phyloP scores from a whole-genome alignment of 2,329 filamentous ascomycete species.

The Magnaporthiopsis rhizophila region DNA sequence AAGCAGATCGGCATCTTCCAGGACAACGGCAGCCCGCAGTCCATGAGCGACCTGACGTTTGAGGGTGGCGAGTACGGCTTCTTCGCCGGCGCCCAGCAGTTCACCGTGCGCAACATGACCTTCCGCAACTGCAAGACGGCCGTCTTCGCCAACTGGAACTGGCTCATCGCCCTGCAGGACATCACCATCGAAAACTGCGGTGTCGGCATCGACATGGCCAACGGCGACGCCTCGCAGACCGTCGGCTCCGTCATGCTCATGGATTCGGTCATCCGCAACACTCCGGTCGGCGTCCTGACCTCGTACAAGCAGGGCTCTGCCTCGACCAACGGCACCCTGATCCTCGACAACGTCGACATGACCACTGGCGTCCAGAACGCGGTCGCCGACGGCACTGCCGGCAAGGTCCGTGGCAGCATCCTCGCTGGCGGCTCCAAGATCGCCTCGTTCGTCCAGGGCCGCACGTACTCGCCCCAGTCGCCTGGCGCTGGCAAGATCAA shows the following conservation, averaged over 20 bases:
- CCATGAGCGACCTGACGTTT: conserved; percentile 77
- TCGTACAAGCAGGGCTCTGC: conserved; percentile 56
- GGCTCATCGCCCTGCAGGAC: conserved; percentile 76
- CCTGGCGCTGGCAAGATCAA: conserved; percentile 41
- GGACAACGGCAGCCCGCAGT: conserved; percentile 77
- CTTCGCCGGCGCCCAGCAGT: conserved; percentile 81
- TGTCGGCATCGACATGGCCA: conserved; percentile 74
- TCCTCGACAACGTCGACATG: conserved; percentile 89
- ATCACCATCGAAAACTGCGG: conserved; percentile 65
- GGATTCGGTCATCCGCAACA: conserved; percentile 73
- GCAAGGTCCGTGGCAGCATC: conserved; percentile 48
- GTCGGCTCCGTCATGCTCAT: conserved; percentile 80
- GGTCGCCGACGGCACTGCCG: conserved; percentile 48
- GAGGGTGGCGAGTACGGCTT: conserved; percentile 72
- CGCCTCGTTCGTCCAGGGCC: conserved; percentile 70
- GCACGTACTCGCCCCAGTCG: conserved; percentile 51
- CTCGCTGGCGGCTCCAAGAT: conserved; percentile 64
- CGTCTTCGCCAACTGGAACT: conserved; percentile 88
- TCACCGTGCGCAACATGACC: conserved; percentile 72
- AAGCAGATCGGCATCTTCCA: conserved; percentile 73
- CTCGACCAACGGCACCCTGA: conserved; percentile 68
- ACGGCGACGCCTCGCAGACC: conserved; percentile 53
- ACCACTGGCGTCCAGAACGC: conserved; percentile 56
- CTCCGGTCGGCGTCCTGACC: conserved; percentile 67
- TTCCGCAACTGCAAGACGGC: conserved; percentile 79